Evolutionary conservation across 345 rosid species (phyloP).

Genomic region (Noccaea caerulescens): DNA sequence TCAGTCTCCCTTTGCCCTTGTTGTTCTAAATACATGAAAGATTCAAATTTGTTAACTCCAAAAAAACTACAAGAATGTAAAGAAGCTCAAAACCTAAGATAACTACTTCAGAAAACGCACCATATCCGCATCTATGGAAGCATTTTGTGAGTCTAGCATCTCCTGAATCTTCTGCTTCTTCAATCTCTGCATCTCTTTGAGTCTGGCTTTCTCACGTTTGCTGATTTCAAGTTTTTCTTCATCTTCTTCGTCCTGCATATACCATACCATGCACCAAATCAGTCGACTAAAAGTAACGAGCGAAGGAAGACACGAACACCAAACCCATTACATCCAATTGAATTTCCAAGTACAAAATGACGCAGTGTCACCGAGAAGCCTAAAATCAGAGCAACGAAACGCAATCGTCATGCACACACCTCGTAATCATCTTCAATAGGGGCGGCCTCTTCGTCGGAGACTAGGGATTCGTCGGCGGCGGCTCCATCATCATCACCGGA

Average conservation of each 20-base stretch:
- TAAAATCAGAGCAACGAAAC: constrained; percentile 5
- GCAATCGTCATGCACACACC: constrained; percentile 29
- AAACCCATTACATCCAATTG: not conserved
- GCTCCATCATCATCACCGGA: constrained; percentile 65
- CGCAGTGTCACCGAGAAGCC: not conserved
- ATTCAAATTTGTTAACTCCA: constrained; percentile 3
- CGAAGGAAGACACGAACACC: not conserved
- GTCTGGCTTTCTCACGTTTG: constrained; percentile 86
- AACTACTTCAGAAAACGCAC: constrained; percentile 42
- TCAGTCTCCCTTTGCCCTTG: constrained; percentile 84
- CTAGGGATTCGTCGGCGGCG: constrained; percentile 19
- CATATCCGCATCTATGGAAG: constrained; percentile 94
- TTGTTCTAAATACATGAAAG: constrained; percentile 59
- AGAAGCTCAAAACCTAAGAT: not conserved
- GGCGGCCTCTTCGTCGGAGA: constrained; percentile 52
- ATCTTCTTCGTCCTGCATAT: constrained; percentile 56
- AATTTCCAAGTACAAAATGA: not conserved
- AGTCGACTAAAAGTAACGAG: not conserved
- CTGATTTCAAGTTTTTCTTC: constrained; percentile 54
- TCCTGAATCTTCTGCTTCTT: constrained; percentile 97
- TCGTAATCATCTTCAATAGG: constrained; percentile 47
- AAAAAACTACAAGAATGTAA: not conserved
- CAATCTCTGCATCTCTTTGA: constrained; percentile 82
- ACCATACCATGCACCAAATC: constrained; percentile 2
- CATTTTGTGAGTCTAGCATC: constrained; percentile 86